Evolutionary conservation across 805 yeast species (phyloP).

Genomic region (Starmerella sirachaensis): DNA sequence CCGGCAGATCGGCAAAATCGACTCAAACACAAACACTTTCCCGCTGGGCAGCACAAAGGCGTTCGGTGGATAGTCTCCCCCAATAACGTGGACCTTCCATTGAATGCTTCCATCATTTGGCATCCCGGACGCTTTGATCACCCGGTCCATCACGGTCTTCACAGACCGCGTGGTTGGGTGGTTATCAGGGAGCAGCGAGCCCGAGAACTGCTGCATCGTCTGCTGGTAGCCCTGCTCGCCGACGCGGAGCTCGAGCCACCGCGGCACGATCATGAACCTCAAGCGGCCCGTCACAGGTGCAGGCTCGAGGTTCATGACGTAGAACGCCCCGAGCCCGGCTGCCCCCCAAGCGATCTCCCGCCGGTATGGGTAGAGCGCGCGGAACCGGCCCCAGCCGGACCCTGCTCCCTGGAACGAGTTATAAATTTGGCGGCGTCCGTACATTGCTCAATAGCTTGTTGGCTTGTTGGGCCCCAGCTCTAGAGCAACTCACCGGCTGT

Average conservation of each 20-base stretch:
- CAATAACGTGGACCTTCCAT: constrained; percentile 81
- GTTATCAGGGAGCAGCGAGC: constrained; percentile 44
- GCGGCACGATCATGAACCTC: constrained; percentile 61
- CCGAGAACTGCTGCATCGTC: constrained; percentile 42
- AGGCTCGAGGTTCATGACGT: constrained; percentile 48
- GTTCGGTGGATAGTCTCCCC: constrained; percentile 69
- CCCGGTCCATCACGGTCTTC: constrained; percentile 46
- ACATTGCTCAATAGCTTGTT: too few relatives aligned
- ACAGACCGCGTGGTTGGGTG: constrained; percentile 53
- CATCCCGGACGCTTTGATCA: constrained; percentile 37
- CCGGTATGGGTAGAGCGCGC: constrained; percentile 9
- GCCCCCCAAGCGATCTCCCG: constrained; percentile 22
- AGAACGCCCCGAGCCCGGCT: constrained; percentile 29
- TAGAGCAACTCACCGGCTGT: too few relatives aligned
- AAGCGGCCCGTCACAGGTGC: constrained; percentile 72
- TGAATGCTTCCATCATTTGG: constrained; percentile 4
- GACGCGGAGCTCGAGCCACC: constrained; percentile 46
- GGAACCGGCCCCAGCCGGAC: constrained; percentile 10
- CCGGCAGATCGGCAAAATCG: constrained; percentile 63
- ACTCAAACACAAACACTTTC: constrained; percentile 77
- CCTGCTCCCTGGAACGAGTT: constrained; percentile 27
- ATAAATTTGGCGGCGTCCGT: constrained; percentile 2
- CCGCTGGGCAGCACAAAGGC: constrained; percentile 97
- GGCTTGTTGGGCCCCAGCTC: too few relatives aligned
- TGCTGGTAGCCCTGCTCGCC: constrained; percentile 57